These are phyloP conservation scores for Singerocomus inundabilis DNA, from an alignment of 1,284 basidiomycete species.

Conservation along the genomic window DNA sequence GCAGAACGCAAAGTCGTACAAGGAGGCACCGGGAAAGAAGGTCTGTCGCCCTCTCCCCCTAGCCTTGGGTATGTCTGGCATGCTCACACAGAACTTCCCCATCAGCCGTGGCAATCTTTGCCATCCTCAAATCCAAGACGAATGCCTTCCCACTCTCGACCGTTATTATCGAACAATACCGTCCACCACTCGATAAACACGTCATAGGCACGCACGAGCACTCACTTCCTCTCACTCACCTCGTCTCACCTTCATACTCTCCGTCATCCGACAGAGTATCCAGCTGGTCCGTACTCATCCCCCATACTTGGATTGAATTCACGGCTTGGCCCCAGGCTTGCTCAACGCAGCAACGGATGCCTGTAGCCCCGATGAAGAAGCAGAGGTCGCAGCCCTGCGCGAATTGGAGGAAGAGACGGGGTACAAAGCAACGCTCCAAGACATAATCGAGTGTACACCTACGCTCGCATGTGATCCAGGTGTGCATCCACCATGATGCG, in stretches of 20 bases:
- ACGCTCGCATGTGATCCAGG: slow-evolving; percentile 75
- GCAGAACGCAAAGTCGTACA: slow-evolving; percentile 83
- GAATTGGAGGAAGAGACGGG: slow-evolving; percentile 93
- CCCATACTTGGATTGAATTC: not conserved
- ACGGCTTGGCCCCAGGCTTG: slow-evolving; percentile 48
- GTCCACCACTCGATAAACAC: slow-evolving; percentile 74
- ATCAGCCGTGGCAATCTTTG: slow-evolving; percentile 79
- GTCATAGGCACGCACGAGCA: slow-evolving; percentile 60
- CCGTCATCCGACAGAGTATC: slow-evolving; percentile 58
- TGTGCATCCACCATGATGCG: slow-evolving; percentile 7
- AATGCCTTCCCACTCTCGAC: slow-evolving; percentile 69
- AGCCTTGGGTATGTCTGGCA: not conserved
- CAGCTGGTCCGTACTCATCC: slow-evolving; percentile 54
- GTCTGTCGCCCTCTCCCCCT: slow-evolving; percentile 37
- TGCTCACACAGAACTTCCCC: not conserved
- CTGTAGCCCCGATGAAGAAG: slow-evolving; percentile 49
- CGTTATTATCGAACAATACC: slow-evolving; percentile 85
- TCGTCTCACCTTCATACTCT: not conserved
- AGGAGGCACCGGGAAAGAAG: slow-evolving; percentile 74
- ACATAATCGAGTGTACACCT: slow-evolving; percentile 65
- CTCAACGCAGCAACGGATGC: slow-evolving; percentile 61
- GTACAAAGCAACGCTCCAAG: slow-evolving; percentile 55
- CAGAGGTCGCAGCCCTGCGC: slow-evolving; percentile 75
- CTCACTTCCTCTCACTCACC: not conserved
- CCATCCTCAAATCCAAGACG: slow-evolving; percentile 72